phyloP scores from a whole-genome alignment of 2,329 filamentous ascomycete species.

The Fusarium pilosicola region DNA sequence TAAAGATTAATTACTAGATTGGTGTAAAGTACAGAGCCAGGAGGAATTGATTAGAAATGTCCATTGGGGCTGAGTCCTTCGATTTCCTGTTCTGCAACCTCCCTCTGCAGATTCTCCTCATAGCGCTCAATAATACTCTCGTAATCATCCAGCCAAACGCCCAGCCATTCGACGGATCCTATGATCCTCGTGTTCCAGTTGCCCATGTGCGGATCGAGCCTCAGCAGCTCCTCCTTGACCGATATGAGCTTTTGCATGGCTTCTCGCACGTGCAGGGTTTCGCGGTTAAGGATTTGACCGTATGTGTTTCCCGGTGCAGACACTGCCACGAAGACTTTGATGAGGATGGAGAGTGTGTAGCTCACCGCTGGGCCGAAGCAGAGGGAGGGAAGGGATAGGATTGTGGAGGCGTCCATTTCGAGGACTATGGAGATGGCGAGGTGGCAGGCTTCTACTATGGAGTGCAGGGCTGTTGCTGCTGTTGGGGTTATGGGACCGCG shows the following conservation, averaged over 20 bases:
- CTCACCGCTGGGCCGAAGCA: slow-evolving; percentile 28
- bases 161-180: slow-evolving; percentile 29
- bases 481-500: neutral
- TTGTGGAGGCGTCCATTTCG: slow-evolving; percentile 2
- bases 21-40: neutral
- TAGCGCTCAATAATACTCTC: slow-evolving; percentile 24
- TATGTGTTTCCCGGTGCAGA: slow-evolving; percentile 29
- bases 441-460: slow-evolving; percentile 25
- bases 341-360: slow-evolving; percentile 29
- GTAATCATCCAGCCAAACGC: slow-evolving; percentile 26
- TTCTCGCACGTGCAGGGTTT: slow-evolving; percentile 6
- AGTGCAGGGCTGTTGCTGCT: slow-evolving; percentile 1
- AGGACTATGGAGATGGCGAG: slow-evolving; percentile 16
- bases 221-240: slow-evolving; percentile 12
- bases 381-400: slow-evolving; percentile 21
- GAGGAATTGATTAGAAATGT: slow-evolving; percentile 13
- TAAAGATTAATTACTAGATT: neutral
- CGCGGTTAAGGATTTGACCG: slow-evolving; percentile 1
- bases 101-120: slow-evolving; percentile 27
- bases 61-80: slow-evolving; percentile 25
- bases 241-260: slow-evolving; percentile 21
- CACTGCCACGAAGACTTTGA: slow-evolving; percentile 30
- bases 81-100: slow-evolving; percentile 24
- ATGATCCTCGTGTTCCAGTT: slow-evolving; percentile 35
- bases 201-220: slow-evolving; percentile 25